phyloP scores from a whole-genome alignment of 2,329 filamentous ascomycete species.

The Graphiopsis chlorocephala region DNA sequence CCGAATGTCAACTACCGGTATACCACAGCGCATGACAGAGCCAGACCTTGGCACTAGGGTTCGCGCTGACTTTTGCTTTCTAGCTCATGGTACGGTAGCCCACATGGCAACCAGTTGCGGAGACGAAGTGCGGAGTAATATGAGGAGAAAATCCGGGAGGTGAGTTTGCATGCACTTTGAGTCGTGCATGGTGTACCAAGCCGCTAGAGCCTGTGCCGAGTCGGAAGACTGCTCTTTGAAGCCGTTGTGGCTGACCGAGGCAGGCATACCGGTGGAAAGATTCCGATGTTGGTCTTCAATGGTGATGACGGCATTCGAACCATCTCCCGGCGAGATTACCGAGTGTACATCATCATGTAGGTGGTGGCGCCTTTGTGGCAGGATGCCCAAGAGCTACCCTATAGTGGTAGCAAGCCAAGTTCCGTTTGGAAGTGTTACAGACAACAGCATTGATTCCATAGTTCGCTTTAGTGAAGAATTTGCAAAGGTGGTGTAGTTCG shows the following conservation, averaged over 20 bases:
- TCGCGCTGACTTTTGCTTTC: neutral
- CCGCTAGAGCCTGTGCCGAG: neutral
- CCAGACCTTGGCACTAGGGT: neutral
- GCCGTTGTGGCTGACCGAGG: neutral
- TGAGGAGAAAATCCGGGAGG: constrained; percentile 8
- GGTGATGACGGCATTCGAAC: neutral
- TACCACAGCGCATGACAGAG: neutral
- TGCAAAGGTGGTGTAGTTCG: neutral
- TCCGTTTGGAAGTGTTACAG: neutral
- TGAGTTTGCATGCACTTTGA: neutral
- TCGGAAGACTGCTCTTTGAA: neutral
- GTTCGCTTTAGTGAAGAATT: neutral
- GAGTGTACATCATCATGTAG: neutral
- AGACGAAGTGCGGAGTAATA: constrained; percentile 13
- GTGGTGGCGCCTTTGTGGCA: neutral
- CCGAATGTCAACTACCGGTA: constrained; percentile 5
- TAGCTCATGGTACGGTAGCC: neutral
- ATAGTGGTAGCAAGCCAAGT: neutral
- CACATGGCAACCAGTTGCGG: constrained; percentile 11
- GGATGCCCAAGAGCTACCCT: neutral
- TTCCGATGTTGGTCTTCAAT: neutral
- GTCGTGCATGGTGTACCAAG: constrained; percentile 4
- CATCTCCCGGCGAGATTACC: neutral
- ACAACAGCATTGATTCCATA: neutral
- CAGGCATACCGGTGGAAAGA: neutral